These are phyloP conservation scores for Cyphellophora attinorum DNA, from an alignment of 2,329 filamentous ascomycete species.

Conservation along the genomic window DNA sequence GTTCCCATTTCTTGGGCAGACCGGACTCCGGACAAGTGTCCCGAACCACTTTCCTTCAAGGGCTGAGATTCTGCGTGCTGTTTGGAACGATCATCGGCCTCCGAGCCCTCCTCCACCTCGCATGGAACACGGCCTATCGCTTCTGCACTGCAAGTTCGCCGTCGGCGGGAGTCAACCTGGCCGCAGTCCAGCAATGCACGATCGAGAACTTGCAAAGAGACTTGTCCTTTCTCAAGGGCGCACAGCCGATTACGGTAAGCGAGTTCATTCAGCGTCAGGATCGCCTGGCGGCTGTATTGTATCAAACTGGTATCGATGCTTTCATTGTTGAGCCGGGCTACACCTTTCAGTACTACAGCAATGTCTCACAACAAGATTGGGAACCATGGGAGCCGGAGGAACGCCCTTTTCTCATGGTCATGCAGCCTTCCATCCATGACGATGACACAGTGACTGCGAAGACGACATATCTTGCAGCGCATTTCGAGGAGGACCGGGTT, in stretches of 20 bases:
- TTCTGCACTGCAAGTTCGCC: not conserved
- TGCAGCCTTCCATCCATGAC: constrained; percentile 34
- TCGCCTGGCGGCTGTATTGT: constrained; percentile 47
- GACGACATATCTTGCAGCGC: constrained; percentile 50
- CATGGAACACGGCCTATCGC: too few relatives aligned
- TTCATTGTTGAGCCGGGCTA: constrained; percentile 57
- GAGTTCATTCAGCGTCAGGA: constrained; percentile 50
- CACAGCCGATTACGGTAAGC: constrained; percentile 35
- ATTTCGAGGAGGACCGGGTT: constrained; percentile 52
- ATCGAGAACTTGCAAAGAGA: constrained; percentile 42
- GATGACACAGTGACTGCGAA: constrained; percentile 40
- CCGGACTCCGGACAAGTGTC: too few relatives aligned
- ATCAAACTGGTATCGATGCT: constrained; percentile 42
- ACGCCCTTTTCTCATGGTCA: constrained; percentile 53
- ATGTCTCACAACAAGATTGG: constrained; percentile 53
- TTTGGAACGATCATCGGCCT: too few relatives aligned
- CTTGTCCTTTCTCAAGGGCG: constrained; percentile 42
- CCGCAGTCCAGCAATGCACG: constrained; percentile 38
- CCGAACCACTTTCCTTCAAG: too few relatives aligned
- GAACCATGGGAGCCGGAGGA: constrained; percentile 56
- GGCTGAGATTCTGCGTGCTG: too few relatives aligned
- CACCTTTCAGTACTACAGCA: constrained; percentile 56
- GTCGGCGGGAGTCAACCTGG: not conserved
- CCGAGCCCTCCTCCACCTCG: too few relatives aligned
- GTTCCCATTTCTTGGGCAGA: too few relatives aligned